Conservation (phyloP, 2,329 filamentous ascomycete genomes). For the Neophaeococcomyces aloes region DNA sequence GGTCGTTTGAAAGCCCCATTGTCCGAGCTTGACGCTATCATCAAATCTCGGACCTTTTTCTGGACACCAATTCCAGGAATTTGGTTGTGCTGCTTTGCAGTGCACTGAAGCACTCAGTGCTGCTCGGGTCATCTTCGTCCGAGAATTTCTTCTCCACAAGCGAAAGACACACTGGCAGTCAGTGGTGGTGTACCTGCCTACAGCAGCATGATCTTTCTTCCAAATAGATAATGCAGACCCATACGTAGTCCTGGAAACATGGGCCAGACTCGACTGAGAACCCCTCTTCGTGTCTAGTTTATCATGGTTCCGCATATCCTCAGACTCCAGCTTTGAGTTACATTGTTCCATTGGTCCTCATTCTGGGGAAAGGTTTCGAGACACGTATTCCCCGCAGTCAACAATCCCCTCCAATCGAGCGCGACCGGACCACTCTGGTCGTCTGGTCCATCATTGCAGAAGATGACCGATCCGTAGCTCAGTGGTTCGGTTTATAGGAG, state of each 20-base stretch:
- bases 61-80: too few relatives aligned
- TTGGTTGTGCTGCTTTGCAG: too few relatives aligned
- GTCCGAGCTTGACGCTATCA: too few relatives aligned
- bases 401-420: conserved; percentile 1
- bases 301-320: background rate
- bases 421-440: background rate
- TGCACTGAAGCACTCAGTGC: too few relatives aligned
- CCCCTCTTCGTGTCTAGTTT: conserved; percentile 5
- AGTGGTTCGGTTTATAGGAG: conserved; percentile 22
- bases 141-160: too few relatives aligned
- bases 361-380: background rate
- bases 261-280: conserved; percentile 4
- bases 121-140: too few relatives aligned
- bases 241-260: background rate
- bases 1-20: too few relatives aligned
- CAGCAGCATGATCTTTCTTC: too few relatives aligned
- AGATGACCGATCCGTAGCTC: background rate
- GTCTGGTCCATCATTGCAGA: conserved; percentile 1
- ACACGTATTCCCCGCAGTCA: conserved; percentile 1
- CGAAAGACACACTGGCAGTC: background rate
- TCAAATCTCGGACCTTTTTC: too few relatives aligned
- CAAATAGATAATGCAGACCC: too few relatives aligned
- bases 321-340: background rate
- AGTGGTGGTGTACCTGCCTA: background rate
- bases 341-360: conserved; percentile 6